A percentile compares a stretch with the other conserved stretches of the same genome.
Conservation (phyloP, 1,284 basidiomycete genomes). For the Malassezia sympodialis region DNA sequence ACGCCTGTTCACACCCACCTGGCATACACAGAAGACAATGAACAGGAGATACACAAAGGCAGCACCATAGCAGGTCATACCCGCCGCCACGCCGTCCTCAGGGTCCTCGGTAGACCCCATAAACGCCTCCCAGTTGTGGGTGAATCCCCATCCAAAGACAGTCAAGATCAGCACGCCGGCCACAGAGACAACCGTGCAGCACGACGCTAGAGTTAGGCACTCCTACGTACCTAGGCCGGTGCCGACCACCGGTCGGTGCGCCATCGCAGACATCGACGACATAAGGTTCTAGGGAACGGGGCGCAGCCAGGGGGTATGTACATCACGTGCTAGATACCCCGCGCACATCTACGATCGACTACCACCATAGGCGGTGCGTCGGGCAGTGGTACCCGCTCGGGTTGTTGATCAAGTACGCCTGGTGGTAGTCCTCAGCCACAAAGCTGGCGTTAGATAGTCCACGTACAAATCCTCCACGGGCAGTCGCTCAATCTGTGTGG, state of each 20-base stretch:
- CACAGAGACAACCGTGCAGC: slow-evolving; percentile 53
- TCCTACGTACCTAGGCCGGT: slow-evolving; percentile 26
- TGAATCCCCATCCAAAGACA: slow-evolving; percentile 41
- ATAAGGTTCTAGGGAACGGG: not conserved
- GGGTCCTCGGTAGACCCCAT: slow-evolving; percentile 52
- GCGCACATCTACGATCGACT: not conserved
- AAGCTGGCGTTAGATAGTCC: slow-evolving; percentile 14
- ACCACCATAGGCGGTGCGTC: slow-evolving; percentile 26
- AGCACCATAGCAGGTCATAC: slow-evolving; percentile 51
- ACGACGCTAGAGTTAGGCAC: slow-evolving; percentile 48
- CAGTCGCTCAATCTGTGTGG: slow-evolving; percentile 53
- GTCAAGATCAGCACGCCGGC: slow-evolving; percentile 54
- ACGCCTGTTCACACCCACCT: slow-evolving; percentile 44
- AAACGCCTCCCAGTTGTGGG: slow-evolving; percentile 50
- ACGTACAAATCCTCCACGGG: slow-evolving; percentile 19
- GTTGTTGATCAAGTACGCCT: slow-evolving; percentile 40
- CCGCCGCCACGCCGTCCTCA: slow-evolving; percentile 50
- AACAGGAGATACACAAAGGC: slow-evolving; percentile 53
- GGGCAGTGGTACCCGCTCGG: slow-evolving; percentile 41
- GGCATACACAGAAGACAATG: slow-evolving; percentile 53
- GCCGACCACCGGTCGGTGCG: slow-evolving; percentile 29
- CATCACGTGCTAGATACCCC: not conserved
- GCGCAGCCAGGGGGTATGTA: not conserved
- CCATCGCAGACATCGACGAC: slow-evolving; percentile 16
- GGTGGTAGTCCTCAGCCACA: slow-evolving; percentile 43